Base-by-base conservation (phyloP, 495 filamentous ascomycete species). In the Penicillium paradoxum region DNA sequence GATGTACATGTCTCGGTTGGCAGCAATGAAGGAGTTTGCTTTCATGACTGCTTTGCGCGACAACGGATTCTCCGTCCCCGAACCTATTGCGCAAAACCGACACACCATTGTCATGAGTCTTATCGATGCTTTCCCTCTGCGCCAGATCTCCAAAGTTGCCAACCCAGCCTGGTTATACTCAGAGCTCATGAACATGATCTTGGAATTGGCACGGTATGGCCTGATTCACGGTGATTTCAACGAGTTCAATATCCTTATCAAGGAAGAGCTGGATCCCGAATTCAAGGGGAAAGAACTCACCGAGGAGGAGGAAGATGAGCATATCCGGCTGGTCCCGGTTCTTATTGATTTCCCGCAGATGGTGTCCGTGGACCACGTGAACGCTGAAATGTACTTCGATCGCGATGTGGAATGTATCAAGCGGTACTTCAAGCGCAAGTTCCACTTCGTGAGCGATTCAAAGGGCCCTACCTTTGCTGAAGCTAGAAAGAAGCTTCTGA, bases 181-280 rank as follows among this genome's bases (percentile, higher is more conserved):
- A 32, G 87, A 96, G 46, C 74, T 99, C 47, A 95, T 99, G 67
- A 80, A 84, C 47, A 82, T 96, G 54, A 89, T 97, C 53, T 66
- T 99, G 38, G 76, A 82, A 44, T 79, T 99, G 21, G 93, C 93
- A n/a, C 77, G 80, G 25, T 84, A 87, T 60, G 95, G 93, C 7
- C 73, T 99, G 50, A 97, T 99, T 48, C 93, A 99, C 67, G 95
- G 93, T 57, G 93, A 99, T 67, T 97, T 96, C 74, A 99, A 99
- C 73, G 95, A 97, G 73, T 99, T 99, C 77, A 99, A 99, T 64
- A 89, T 99, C 52, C 77, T 99, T 17, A 84, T 97, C 68, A 84
- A 90, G 57, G 91, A 95, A 60, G 78, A 82, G 29, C 67, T 70
- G 30, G 60, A 73, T 18, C 63, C 73, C 1, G 71, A 73, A 17